Evolutionary conservation across 768 basidiomycete species (phyloP).

Genomic region (Butyriboletus loyo): DNA sequence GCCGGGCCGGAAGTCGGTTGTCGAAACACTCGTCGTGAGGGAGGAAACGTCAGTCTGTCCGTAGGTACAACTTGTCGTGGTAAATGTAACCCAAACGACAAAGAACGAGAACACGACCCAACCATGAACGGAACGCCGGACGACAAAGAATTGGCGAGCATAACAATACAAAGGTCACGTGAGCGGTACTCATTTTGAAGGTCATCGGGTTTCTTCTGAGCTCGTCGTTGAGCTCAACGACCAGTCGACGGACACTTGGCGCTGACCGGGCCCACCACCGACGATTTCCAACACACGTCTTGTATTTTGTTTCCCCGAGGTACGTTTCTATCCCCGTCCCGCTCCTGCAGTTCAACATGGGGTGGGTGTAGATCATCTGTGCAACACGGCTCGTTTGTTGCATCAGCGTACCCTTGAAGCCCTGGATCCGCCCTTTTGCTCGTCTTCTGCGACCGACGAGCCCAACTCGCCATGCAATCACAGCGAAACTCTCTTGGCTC

Average conservation of each 20-base stretch:
- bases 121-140: not conserved
- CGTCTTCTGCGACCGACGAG: not conserved
- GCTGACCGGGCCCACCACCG: not conserved
- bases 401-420: conserved; percentile 4
- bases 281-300: not conserved
- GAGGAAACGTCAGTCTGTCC: not conserved
- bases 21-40: conserved; percentile 19
- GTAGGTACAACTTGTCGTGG: not conserved
- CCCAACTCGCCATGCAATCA: conserved; percentile 11
- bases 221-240: conserved; percentile 10
- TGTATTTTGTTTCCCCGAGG: conserved; percentile 9
- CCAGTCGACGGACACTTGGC: not conserved
- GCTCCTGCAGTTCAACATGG: not conserved
- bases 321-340: conserved; percentile 1
- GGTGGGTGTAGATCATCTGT: not conserved
- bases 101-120: not conserved
- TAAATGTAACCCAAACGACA: not conserved
- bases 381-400: conserved; percentile 1
- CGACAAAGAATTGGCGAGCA: not conserved
- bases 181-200: conserved; percentile 15
- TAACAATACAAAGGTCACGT: conserved; percentile 19
- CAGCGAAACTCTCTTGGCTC: conserved; percentile 14
- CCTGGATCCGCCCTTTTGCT: conserved; percentile 5
- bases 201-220: conserved; percentile 2
- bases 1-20: conserved; percentile 10